Conservation (phyloP, 179 eudicot species). For the Nepenthes alata region DNA sequence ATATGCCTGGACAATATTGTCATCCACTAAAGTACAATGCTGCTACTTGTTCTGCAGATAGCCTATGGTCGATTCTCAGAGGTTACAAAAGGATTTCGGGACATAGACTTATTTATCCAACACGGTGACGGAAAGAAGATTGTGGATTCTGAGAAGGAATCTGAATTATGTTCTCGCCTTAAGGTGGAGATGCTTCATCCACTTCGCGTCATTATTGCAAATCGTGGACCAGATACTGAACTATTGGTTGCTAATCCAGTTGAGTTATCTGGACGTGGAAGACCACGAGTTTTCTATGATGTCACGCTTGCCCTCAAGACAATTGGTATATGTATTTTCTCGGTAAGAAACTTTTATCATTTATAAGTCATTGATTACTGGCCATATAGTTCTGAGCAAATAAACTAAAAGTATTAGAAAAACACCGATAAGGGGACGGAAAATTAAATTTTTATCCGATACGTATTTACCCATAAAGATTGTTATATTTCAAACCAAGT, state of each 20-base stretch:
- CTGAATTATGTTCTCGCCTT: constrained; percentile 35
- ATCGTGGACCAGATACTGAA: constrained; percentile 91
- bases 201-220: constrained; percentile 52
- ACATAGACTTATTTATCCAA: constrained; percentile 58
- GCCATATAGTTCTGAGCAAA: too few species aligned
- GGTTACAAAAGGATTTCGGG: constrained; percentile 45
- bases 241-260: constrained; percentile 86
- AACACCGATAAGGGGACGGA: too few species aligned
- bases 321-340: constrained; percentile 66
- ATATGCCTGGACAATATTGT: too few species aligned
- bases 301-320: constrained; percentile 60
- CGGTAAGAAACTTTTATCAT: constrained; percentile 30
- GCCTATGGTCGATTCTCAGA: constrained; percentile 54
- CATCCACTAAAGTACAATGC: neutral
- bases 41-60: constrained; percentile 28
- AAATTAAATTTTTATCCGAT: too few species aligned
- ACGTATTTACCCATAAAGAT: too few species aligned
- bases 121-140: constrained; percentile 59
- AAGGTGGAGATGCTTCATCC: constrained; percentile 77
- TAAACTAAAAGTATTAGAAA: neutral
- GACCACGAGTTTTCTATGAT: constrained; percentile 77
- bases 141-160: constrained; percentile 39
- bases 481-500: too few species aligned
- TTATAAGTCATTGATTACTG: too few species aligned
- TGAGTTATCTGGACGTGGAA: constrained; percentile 59